Evolutionary conservation across 2,329 filamentous ascomycete genomes (phyloP).

Genomic region (Sarocladium strictum): DNA sequence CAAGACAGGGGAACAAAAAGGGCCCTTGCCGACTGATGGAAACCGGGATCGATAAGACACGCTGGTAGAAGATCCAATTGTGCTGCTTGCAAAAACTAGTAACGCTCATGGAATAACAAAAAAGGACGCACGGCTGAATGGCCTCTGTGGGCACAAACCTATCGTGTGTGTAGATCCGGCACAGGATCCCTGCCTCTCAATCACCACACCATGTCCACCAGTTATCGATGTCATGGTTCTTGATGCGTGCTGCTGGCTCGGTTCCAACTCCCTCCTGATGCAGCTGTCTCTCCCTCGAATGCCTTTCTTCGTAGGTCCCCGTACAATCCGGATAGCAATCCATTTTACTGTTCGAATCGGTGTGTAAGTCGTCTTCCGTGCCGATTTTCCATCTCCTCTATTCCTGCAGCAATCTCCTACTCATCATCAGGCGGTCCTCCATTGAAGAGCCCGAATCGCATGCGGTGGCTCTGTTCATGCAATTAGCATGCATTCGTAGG

Average conservation of each 20-base stretch:
- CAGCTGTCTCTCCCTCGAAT: background rate
- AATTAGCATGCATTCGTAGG: background rate
- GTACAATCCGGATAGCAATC: background rate
- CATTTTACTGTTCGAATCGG: background rate
- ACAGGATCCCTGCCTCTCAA: background rate
- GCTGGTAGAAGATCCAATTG: slow-evolving; percentile 7
- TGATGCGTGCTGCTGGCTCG: background rate
- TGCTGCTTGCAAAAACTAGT: background rate
- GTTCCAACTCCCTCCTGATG: background rate
- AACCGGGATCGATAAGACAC: too few relatives aligned
- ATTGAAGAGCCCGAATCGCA: slow-evolving; percentile 70
- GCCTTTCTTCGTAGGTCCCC: background rate
- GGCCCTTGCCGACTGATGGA: background rate
- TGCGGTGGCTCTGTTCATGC: slow-evolving; percentile 63
- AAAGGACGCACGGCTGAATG: background rate
- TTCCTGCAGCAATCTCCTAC: background rate
- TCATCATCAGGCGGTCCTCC: slow-evolving; percentile 7
- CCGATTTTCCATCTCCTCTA: background rate
- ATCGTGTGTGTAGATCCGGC: background rate
- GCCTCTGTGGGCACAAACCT: background rate
- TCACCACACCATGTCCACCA: background rate
- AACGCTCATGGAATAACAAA: slow-evolving; percentile 2
- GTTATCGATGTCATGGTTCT: background rate
- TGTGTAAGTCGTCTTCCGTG: background rate
- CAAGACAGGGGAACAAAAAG: too few relatives aligned